Evolutionary conservation across 768 basidiomycete species (phyloP), one percentile per base, ranked within the genome.

Genomic region (Boletellus sp.): DNA sequence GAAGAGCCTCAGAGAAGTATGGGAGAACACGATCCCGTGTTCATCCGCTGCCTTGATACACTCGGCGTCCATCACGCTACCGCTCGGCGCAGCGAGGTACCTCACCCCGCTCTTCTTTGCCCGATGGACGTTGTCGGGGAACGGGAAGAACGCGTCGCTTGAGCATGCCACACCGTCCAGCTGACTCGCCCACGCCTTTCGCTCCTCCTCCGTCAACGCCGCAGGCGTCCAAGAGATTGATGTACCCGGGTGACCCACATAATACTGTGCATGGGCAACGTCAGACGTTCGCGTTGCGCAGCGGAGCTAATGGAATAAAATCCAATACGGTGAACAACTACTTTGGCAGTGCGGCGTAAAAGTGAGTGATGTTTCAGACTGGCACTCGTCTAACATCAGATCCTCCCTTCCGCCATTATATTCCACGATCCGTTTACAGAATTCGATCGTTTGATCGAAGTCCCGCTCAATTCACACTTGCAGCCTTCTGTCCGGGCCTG

Each of bases 131-230:
- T 98, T 99, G 65, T 99, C 96, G 12, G 95, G 81, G 83, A 98
- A 98, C 16, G 96, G 96, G 93, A 98, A 98, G 80, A 99, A 99
- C 44, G 95, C 96, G 58, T 99, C 96, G 53, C 91, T 94, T 28
- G 90, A 90, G 71, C 96, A 95, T 6, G 89, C 84, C 44, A 98
- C 95, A 19, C 83, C 89, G 52, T 86, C 84, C 49, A 98, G 73
- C 72, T 85, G 73, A 40, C 59, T 69, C 44, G 81, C 81, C 81
- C 93, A 94, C 45, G 80, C 79, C 62, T 75, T 80, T 66, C 80
- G 85, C 71, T 96, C 94, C 52, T 76, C 75, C 15, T 73, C 77
- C 15, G 71, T 80, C 55, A 99, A 72, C 16, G 84, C 74, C 53
- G 69, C 72, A 1, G 94, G 90, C 96, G 63, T 98, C 96, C 45